Evolutionary conservation across 2,329 filamentous ascomycete genomes (phyloP).

Genomic region (Calycina herbarum): DNA sequence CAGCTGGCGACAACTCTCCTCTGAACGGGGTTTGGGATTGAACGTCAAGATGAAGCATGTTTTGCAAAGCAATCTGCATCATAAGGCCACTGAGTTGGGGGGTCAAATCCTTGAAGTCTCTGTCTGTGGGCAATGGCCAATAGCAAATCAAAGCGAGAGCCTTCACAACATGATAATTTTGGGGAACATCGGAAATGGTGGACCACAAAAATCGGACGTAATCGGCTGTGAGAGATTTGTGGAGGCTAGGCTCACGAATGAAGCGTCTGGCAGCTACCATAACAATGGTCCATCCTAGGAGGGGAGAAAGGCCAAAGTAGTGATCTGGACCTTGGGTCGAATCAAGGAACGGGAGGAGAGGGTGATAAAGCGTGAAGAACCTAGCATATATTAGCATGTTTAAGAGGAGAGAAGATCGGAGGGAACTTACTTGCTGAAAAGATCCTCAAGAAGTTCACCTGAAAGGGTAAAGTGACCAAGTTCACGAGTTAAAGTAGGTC

Average conservation of each 20-base stretch:
- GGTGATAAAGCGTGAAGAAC: slow-evolving; percentile 65
- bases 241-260: slow-evolving; percentile 51
- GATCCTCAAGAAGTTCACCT: slow-evolving; percentile 30
- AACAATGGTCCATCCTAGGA: slow-evolving; percentile 69
- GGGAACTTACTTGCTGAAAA: slow-evolving; percentile 45
- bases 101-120: slow-evolving; percentile 29
- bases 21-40: slow-evolving; percentile 29
- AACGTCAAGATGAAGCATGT: slow-evolving; percentile 31
- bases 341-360: slow-evolving; percentile 64
- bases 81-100: slow-evolving; percentile 34
- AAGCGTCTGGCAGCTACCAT: slow-evolving; percentile 62
- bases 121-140: slow-evolving; percentile 34
- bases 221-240: slow-evolving; percentile 35
- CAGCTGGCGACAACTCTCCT: slow-evolving; percentile 23
- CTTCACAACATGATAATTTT: slow-evolving; percentile 28
- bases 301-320: slow-evolving; percentile 57
- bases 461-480: slow-evolving; percentile 19
- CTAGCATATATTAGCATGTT: slow-evolving; percentile 37
- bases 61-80: slow-evolving; percentile 34
- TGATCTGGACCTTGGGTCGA: slow-evolving; percentile 53
- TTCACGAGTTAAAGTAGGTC: slow-evolving; percentile 21
- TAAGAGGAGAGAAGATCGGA: neutral
- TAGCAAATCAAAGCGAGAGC: slow-evolving; percentile 33
- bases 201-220: slow-evolving; percentile 27
- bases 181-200: slow-evolving; percentile 25